A percentile compares a stretch with the other conserved stretches of the same genome.
phyloP scores from a whole-genome alignment of 768 basidiomycete genomes.

The Asterophora lycoperdoides region DNA sequence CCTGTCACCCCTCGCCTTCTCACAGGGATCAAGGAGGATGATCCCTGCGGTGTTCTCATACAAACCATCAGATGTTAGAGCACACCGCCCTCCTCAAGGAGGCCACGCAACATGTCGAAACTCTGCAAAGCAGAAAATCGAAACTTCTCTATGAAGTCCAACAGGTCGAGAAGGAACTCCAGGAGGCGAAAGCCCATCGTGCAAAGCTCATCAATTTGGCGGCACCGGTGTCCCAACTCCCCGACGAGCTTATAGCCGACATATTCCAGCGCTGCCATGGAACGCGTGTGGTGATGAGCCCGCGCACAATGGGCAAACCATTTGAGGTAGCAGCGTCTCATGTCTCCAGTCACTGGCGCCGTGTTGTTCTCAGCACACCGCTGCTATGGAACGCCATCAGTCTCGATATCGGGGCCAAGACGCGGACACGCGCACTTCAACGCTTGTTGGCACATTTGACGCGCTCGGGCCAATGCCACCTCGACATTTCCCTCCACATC shows the following conservation, averaged over 20 bases:
- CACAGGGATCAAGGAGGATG: no score
- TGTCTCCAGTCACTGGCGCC: constrained; percentile 43
- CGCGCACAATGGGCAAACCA: constrained; percentile 8
- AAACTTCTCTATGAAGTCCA: constrained; percentile 32
- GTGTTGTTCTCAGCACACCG: constrained; percentile 34
- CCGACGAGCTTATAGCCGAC: constrained; percentile 35
- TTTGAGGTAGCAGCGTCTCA: constrained; percentile 41
- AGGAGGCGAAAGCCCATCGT: constrained; percentile 27
- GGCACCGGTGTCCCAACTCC: constrained; percentile 31
- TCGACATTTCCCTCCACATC: constrained; percentile 34
- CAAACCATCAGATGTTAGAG: no score
- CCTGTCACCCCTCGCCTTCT: no score
- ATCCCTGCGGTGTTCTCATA: no score
- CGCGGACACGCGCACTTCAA: constrained; percentile 17
- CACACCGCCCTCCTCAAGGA: constrained; percentile 8
- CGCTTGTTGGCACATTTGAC: constrained; percentile 33
- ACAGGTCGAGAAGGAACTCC: constrained; percentile 29
- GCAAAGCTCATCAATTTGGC: constrained; percentile 32
- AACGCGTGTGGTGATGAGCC: constrained; percentile 2
- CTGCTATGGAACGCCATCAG: constrained; percentile 42
- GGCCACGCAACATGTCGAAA: constrained; percentile 18
- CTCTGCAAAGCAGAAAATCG: constrained; percentile 25
- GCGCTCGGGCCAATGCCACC: constrained; percentile 33
- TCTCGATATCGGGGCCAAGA: constrained; percentile 24
- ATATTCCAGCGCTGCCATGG: constrained; percentile 36